Base-by-base conservation (phyloP, 202 grass and related monocot species). In the Brachypodium distachyon region DNA sequence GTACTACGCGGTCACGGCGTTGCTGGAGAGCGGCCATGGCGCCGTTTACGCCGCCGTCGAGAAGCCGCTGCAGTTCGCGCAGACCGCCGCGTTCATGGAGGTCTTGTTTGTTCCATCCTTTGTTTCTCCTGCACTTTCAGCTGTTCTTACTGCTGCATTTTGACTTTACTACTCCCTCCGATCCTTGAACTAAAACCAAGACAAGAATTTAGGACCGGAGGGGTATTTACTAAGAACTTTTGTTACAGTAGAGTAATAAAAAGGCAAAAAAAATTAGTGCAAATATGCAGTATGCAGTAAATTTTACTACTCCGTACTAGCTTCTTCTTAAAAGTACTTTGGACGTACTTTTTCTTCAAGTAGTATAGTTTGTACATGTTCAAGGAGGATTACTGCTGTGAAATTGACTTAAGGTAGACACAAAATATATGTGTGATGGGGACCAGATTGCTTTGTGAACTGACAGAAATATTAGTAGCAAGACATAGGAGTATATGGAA, bases 1-100 rank as follows among this genome's bases (percentile, higher is more conserved):
- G 43, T 85, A 87, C 66, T 79, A 90, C 16, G 80, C 92, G 12
- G 6, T 90, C 9, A 54, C 68, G 69, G 29, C 89, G 57, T 59
- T 99, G 74, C 58, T 40, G n/a, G 74, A 85, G 51, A 73, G 51
- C 7, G 87, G 91, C 14, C 89, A 89, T 9, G 57, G 83, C 40
- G 85, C 61, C 16, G 96, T 99, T 4, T 99, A 99, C 36, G 83
- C 71, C 54, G 81, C 87, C 34, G 89, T 99, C 17, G 89, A 92
- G 92, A 81, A 62, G 72, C 92, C 92, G 49, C 81, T 96, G 81
- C 96, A 90, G 73, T 85, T 90, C 52, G 92, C 92, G 23, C 96
- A 96, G 76, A 96, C 89, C 25, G 96, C 87, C 1, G 96, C 96
- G 31, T 11, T 96, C 53, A 65, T 96, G 85, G 96, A 96, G 87